phyloP scores from a whole-genome alignment of 2,329 filamentous ascomycete species.

The Chaetomiaceae sp. region DNA sequence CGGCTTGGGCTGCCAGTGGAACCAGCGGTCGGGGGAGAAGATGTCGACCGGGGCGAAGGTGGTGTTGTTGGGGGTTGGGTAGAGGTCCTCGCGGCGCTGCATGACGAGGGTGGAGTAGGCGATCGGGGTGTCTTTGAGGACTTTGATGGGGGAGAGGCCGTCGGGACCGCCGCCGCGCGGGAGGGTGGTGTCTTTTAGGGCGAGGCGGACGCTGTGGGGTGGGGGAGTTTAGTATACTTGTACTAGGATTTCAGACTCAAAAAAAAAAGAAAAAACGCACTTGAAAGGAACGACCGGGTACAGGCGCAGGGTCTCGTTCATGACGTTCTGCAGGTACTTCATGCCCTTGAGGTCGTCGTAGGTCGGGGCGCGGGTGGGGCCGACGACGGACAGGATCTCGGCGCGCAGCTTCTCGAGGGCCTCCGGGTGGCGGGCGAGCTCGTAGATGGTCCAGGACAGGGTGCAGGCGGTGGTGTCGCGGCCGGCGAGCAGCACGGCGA shows the following conservation, averaged over 20 bases:
- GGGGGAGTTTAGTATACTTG: background rate
- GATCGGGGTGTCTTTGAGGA: slow-evolving; percentile 62
- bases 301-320: slow-evolving; percentile 73
- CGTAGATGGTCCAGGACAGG: slow-evolving; percentile 77
- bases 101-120: slow-evolving; percentile 65
- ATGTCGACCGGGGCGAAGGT: slow-evolving; percentile 42
- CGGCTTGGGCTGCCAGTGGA: slow-evolving; percentile 55
- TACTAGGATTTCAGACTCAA: too few species aligned
- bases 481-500: slow-evolving; percentile 77
- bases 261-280: slow-evolving; percentile 6
- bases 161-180: slow-evolving; percentile 66
- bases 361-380: slow-evolving; percentile 56
- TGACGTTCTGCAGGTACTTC: slow-evolving; percentile 70
- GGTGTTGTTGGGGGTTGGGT: slow-evolving; percentile 46
- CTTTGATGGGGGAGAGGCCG: slow-evolving; percentile 55
- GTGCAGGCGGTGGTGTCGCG: slow-evolving; percentile 83
- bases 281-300: slow-evolving; percentile 80
- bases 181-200: slow-evolving; percentile 68
- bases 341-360: slow-evolving; percentile 82
- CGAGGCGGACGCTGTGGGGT: slow-evolving; percentile 50
- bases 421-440: slow-evolving; percentile 67
- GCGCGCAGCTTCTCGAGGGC: slow-evolving; percentile 62
- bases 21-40: slow-evolving; percentile 67
- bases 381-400: slow-evolving; percentile 67
- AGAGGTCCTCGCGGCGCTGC: slow-evolving; percentile 64